phyloP scores from a whole-genome alignment of 192 early-diverging fungal genomes.

The Backusella tuberculispora region DNA sequence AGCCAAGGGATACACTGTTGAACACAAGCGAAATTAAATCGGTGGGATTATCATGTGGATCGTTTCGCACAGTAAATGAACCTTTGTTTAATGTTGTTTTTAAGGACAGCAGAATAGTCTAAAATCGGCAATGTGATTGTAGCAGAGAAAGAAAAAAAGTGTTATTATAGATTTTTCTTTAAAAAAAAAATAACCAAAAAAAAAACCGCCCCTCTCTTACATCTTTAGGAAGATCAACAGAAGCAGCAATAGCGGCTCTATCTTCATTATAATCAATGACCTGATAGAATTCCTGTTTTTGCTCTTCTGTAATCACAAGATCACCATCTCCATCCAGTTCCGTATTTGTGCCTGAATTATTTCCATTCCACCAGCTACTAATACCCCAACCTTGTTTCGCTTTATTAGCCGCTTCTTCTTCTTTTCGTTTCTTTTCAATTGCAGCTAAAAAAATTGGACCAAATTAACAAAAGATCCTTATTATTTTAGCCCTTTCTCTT shows the following conservation, averaged over 20 bases:
- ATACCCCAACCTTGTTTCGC: slow-evolving; percentile 54
- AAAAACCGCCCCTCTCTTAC: too few species aligned
- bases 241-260: slow-evolving; percentile 51
- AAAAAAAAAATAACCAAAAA: too few species aligned
- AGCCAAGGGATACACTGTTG: slow-evolving; percentile 60
- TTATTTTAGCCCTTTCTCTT: too few species aligned
- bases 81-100: slow-evolving; percentile 74
- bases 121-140: background rate
- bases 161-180: background rate
- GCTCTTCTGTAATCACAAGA: slow-evolving; percentile 73
- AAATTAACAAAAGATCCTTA: background rate
- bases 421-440: slow-evolving; percentile 33
- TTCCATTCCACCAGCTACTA: slow-evolving; percentile 50
- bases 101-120: slow-evolving; percentile 64
- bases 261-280: slow-evolving; percentile 94
- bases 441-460: slow-evolving; percentile 26
- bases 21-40: slow-evolving; percentile 67
- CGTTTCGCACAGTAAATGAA: slow-evolving; percentile 77
- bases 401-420: slow-evolving; percentile 33
- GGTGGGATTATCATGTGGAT: slow-evolving; percentile 47
- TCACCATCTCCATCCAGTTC: slow-evolving; percentile 32
- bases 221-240: slow-evolving; percentile 66
- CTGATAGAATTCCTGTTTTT: slow-evolving; percentile 89
- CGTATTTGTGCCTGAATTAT: background rate
- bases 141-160: background rate